These are phyloP conservation scores for Brassica cretica DNA, from an alignment of 345 rosid species.

Conservation along the genomic window DNA sequence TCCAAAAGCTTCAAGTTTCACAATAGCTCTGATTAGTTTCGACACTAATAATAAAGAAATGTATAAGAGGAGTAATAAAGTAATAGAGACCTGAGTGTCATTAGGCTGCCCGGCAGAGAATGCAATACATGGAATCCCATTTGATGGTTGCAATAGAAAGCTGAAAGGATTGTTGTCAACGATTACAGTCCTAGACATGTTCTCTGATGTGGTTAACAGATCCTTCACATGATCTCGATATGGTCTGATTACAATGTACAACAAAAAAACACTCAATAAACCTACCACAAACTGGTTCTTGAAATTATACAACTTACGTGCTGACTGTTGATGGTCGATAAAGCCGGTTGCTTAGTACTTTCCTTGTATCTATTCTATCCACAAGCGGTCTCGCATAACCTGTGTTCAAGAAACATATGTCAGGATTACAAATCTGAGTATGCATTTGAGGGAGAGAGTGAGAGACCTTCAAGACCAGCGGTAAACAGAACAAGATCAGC, in stretches of 20 bases:
- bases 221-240: conserved; percentile 93
- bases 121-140: conserved; percentile 95
- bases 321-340: conserved; percentile 94
- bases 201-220: conserved; percentile 68
- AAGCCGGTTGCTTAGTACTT: conserved; percentile 68
- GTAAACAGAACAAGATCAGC: conserved; percentile 88
- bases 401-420: conserved; percentile 27
- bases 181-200: conserved; percentile 74
- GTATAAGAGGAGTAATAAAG: too few species aligned
- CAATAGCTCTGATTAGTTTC: conserved; percentile 3
- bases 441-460: not conserved
- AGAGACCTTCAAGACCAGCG: conserved; percentile 91
- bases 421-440: not conserved
- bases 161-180: conserved; percentile 98
- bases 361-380: conserved; percentile 75
- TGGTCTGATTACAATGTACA: conserved; percentile 49
- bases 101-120: conserved; percentile 80
- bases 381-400: conserved; percentile 97
- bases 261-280: not conserved
- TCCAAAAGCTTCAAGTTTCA: conserved; percentile 67
- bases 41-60: not conserved
- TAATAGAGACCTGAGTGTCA: conserved; percentile 65
- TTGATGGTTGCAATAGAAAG: conserved; percentile 86
- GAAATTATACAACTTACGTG: conserved; percentile 61
- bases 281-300: not conserved